Base-by-base conservation (phyloP, 2,329 filamentous ascomycete genomes). In the Calonectria pteridis region DNA sequence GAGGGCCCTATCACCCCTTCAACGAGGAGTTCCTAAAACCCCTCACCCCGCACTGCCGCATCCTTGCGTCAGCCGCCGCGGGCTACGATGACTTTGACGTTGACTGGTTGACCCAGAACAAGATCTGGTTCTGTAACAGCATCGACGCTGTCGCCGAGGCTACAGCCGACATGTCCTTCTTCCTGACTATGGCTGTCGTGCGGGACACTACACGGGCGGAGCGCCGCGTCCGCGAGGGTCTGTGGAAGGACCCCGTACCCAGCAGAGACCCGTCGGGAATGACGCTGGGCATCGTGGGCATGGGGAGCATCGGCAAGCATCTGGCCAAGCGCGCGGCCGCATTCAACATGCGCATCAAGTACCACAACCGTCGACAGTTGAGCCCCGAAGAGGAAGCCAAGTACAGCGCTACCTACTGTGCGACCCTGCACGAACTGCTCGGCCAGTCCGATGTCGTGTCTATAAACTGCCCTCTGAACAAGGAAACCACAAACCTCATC, bases 81-180 rank as follows among this genome's bases (percentile, higher is more conserved):
- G 88, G 88, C 0, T 89, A 85, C 79, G 86, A 89, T 72, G 85
- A 88, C 75, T 87, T 88, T 49, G 84, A 87, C 58, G 82, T 88
- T 0, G 77, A 84, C 5, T 87, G 84, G 84, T 83, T 88, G 78
- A 85, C 86, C 0, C 50, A 71, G 16, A 75, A 85, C 9, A 82
- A 82, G 6, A 85, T 91, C 31, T 88, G 84, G 81, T 90, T 91
- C 77, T 91, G 88, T 82, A 91, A 90, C 75, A 86, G 86, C 0
- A 80, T 87, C 3, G 85, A 91, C 73, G 89, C 88, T 0, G 88
- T 89, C 0, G 86, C 89, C 0, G 87, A 91, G 70, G 88, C 89
- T 2, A 89, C 87, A 0, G 87, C 87, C 0, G 87, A 89, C 53
- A 87, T 89, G 85, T 86, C 88, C 18, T 75, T 84, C 33, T 84